These are phyloP conservation scores for Hypoxylon lenormandii DNA, from an alignment of 495 filamentous ascomycete species.

Conservation along the genomic window DNA sequence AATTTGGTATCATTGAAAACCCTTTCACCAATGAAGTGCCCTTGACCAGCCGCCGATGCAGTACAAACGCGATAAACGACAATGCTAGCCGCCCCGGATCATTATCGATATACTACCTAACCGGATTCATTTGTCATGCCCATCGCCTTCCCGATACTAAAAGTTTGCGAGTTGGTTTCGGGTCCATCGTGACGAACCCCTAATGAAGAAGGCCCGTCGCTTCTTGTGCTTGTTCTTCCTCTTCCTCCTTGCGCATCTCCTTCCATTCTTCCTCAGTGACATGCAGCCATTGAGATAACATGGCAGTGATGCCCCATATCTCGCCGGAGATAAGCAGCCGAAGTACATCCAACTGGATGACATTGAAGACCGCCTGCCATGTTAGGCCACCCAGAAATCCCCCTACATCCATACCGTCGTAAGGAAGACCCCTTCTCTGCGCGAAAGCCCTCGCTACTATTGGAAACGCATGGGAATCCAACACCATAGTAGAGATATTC, in stretches of 20 bases:
- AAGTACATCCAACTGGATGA: constrained; percentile 52
- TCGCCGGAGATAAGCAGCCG: constrained; percentile 50
- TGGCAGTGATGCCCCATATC: constrained; percentile 50
- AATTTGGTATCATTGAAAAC: constrained; percentile 31
- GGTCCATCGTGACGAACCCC: neutral
- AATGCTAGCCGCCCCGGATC: constrained; percentile 5
- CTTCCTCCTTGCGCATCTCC: constrained; percentile 40
- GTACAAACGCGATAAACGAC: constrained; percentile 9
- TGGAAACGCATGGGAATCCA: constrained; percentile 49
- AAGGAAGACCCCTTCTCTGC: constrained; percentile 42
- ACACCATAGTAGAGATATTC: constrained; percentile 50
- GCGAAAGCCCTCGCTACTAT: constrained; percentile 48
- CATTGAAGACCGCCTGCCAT: constrained; percentile 48
- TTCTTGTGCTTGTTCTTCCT: constrained; percentile 9
- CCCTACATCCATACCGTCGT: constrained; percentile 34
- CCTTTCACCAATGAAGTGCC: neutral
- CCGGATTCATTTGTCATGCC: neutral
- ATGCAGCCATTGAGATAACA: constrained; percentile 47
- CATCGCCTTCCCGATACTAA: neutral
- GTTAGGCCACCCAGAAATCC: constrained; percentile 37
- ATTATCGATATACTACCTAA: constrained; percentile 4
- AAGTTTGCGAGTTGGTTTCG: neutral
- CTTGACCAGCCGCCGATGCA: constrained; percentile 5
- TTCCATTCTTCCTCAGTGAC: constrained; percentile 57
- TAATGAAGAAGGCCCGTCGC: constrained; percentile 3